Evolutionary conservation across 768 basidiomycete species (phyloP).

Genomic region (Kwoniella shandongensis): DNA sequence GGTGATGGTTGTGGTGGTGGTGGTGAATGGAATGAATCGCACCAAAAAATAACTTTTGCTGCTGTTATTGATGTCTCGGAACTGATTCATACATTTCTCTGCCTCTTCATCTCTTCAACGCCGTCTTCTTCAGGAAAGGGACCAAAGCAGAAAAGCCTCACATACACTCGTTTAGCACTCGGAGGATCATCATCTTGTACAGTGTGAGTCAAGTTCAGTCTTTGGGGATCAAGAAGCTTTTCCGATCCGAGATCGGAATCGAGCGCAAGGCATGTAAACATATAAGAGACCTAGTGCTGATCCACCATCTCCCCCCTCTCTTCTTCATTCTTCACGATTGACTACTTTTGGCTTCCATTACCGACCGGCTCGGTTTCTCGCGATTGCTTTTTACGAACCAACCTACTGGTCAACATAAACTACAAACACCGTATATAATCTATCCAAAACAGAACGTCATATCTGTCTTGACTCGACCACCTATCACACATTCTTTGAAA

Average conservation of each 20-base stretch:
- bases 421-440: too few relatives aligned
- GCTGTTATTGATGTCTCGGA: slow-evolving; percentile 10
- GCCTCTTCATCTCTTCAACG: not conserved
- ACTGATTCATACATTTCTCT: slow-evolving; percentile 19
- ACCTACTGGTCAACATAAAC: not conserved
- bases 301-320: not conserved
- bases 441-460: slow-evolving; percentile 12
- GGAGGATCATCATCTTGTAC: too few relatives aligned
- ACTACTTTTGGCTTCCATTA: slow-evolving; percentile 13
- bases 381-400: not conserved
- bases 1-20: too few relatives aligned
- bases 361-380: slow-evolving; percentile 21
- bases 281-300: not conserved
- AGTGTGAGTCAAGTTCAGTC: too few relatives aligned
- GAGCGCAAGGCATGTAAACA: too few relatives aligned
- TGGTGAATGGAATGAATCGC: too few relatives aligned
- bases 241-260: too few relatives aligned
- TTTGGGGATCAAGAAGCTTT: too few relatives aligned
- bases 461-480: slow-evolving; percentile 15
- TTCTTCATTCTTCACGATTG: slow-evolving; percentile 18
- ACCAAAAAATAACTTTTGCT: too few relatives aligned
- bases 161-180: too few relatives aligned
- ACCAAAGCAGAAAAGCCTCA: too few relatives aligned
- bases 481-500: slow-evolving; percentile 20
- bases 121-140: too few relatives aligned